Evolutionary conservation across 106 monocot species (phyloP).

Genomic region (Iris macrosiphon): DNA sequence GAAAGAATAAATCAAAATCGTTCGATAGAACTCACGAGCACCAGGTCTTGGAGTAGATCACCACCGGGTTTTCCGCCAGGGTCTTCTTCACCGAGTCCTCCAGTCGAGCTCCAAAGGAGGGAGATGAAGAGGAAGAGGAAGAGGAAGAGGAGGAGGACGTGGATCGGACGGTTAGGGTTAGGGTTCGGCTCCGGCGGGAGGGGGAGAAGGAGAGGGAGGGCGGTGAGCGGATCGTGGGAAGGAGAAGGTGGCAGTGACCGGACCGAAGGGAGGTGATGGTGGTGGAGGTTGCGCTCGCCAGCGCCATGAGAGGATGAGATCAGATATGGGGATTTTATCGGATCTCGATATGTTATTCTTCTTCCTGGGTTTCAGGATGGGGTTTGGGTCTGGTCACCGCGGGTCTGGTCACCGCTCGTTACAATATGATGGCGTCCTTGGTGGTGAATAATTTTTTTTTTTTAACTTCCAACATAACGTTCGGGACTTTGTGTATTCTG

Average conservation of each 20-base stretch:
- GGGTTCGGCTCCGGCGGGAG: neutral
- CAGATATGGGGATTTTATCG: too few species aligned
- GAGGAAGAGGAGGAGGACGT: conserved; percentile 33
- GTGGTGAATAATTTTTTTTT: too few species aligned
- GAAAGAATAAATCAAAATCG: neutral
- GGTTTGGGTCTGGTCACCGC: too few species aligned
- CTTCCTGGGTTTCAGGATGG: too few species aligned
- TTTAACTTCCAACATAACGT: too few species aligned
- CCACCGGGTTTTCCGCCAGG: conserved; percentile 69
- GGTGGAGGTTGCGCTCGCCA: conserved; percentile 8
- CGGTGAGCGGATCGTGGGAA: neutral
- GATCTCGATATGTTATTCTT: too few species aligned
- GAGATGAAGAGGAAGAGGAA: conserved; percentile 22
- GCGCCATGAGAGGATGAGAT: too few species aligned
- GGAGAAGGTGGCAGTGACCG: neutral
- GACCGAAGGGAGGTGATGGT: neutral
- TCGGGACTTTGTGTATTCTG: too few species aligned
- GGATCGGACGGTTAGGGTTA: conserved; percentile 29
- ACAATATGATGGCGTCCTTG: too few species aligned
- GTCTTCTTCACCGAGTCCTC: conserved; percentile 81
- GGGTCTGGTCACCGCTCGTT: too few species aligned
- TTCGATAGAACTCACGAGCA: conserved; percentile 70
- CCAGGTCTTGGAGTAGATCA: conserved; percentile 97
- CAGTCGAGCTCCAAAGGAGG: conserved; percentile 71
- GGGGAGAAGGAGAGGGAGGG: neutral